Conservation (phyloP, 805 yeast genomes). For the Yarrowia keelungensis region DNA sequence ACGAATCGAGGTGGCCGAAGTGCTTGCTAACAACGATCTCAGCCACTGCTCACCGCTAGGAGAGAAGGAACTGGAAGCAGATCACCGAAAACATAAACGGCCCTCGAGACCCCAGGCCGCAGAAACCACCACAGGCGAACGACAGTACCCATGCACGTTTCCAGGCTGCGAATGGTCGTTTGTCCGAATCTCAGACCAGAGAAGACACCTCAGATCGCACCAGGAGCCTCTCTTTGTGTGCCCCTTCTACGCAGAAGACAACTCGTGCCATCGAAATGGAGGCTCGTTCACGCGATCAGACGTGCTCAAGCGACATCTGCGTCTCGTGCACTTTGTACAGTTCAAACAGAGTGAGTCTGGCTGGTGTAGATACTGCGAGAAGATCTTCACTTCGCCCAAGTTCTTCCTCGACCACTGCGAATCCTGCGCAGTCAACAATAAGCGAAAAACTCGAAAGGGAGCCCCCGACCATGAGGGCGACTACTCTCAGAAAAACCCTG, state of each 20-base stretch:
- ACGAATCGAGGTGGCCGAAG: conserved; percentile 26
- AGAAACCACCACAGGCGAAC: conserved; percentile 42
- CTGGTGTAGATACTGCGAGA: conserved; percentile 70
- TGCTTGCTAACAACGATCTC: conserved; percentile 32
- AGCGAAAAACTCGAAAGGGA: conserved; percentile 18
- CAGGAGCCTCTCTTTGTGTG: conserved; percentile 70
- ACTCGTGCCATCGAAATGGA: conserved; percentile 76
- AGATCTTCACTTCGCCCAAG: conserved; percentile 61
- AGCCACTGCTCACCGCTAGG: conserved; percentile 32
- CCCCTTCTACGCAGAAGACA: conserved; percentile 73
- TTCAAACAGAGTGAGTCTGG: conserved; percentile 63
- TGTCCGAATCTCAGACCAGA: conserved; percentile 69
- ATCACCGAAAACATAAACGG: conserved; percentile 30
- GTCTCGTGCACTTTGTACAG: conserved; percentile 69
- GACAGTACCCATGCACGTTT: conserved; percentile 51
- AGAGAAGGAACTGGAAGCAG: conserved; percentile 31
- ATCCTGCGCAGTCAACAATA: conserved; percentile 58
- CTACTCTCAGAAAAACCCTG: background rate
- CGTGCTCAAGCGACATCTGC: conserved; percentile 74
- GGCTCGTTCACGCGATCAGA: conserved; percentile 78
- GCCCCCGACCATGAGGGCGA: conserved; percentile 3
- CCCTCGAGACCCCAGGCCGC: conserved; percentile 23
- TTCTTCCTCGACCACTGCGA: conserved; percentile 69
- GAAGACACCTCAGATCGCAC: conserved; percentile 73
- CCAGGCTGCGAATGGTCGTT: conserved; percentile 72